Conservation (phyloP, 768 basidiomycete species). For the Phaffia australis region DNA sequence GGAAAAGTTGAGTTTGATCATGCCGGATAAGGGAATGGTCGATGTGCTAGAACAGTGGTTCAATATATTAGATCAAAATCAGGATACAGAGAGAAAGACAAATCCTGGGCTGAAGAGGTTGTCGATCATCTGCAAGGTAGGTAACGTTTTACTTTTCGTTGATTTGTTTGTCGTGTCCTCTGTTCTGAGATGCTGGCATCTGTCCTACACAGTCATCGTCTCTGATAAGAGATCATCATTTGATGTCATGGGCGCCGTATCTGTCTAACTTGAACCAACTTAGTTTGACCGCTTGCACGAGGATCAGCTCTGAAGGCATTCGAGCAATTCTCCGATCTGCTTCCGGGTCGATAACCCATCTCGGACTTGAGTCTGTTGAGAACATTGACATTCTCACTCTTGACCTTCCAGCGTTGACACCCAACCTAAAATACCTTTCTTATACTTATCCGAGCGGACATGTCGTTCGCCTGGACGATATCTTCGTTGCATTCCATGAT, state of each 20-base stretch:
- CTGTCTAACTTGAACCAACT: constrained; percentile 9
- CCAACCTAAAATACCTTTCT: not conserved
- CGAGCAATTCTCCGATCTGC: not conserved
- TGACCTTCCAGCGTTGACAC: not conserved
- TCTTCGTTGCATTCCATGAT: not conserved
- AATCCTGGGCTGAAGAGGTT: constrained; percentile 3
- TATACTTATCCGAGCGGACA: not conserved
- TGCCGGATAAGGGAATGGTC: constrained; percentile 18
- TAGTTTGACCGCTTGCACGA: constrained; percentile 6
- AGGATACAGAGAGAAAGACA: not conserved
- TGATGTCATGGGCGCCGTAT: not conserved
- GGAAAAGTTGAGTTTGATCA: constrained; percentile 10
- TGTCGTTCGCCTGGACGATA: not conserved
- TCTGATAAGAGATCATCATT: constrained; percentile 14
- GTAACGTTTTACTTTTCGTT: not conserved
- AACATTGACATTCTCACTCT: not conserved
- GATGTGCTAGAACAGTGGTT: constrained; percentile 14
- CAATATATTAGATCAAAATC: not conserved
- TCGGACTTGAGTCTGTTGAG: constrained; percentile 11
- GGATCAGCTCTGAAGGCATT: not conserved
- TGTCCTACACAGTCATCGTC: constrained; percentile 4
- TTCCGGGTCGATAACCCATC: constrained; percentile 6
- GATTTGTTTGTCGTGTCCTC: not conserved
- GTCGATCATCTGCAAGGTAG: constrained; percentile 14
- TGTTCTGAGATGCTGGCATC: not conserved